Conservation (phyloP, 306 rosid species). For the Trifolium repens region DNA sequence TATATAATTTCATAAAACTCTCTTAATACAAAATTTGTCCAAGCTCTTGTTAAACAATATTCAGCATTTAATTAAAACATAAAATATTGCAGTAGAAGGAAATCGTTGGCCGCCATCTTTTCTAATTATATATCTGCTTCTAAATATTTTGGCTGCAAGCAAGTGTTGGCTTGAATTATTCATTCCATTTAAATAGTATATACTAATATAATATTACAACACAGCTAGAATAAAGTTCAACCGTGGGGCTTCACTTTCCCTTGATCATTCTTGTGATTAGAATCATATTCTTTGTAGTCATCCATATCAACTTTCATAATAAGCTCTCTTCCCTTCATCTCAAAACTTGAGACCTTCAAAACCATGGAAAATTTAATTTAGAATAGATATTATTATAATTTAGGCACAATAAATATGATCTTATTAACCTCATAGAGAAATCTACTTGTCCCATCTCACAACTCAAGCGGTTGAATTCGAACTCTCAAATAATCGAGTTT, state of each 20-base stretch:
- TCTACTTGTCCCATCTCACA: no score
- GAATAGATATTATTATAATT: no score
- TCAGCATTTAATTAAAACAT: conserved; percentile 4
- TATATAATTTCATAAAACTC: conserved; percentile 15
- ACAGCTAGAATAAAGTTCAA: neutral
- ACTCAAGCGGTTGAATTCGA: no score
- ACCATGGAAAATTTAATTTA: neutral
- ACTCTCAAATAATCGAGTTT: no score
- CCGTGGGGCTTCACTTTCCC: conserved; percentile 48
- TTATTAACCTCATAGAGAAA: no score
- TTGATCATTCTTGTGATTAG: conserved; percentile 59
- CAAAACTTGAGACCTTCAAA: conserved; percentile 29
- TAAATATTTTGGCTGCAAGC: neutral
- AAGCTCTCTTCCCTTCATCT: conserved; percentile 47
- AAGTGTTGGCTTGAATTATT: conserved; percentile 39
- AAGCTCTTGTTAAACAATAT: neutral
- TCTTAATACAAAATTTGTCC: neutral
- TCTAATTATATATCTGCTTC: conserved; percentile 17
- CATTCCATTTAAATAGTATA: conserved; percentile 7
- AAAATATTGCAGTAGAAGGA: conserved; percentile 3
- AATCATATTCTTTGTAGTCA: conserved; percentile 44
- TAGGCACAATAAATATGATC: neutral
- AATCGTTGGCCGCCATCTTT: conserved; percentile 27
- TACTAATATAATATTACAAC: neutral
- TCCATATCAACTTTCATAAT: conserved; percentile 48